Evolutionary conservation across 106 monocot genomes (phyloP).

Genomic region (Allium fistulosum): DNA sequence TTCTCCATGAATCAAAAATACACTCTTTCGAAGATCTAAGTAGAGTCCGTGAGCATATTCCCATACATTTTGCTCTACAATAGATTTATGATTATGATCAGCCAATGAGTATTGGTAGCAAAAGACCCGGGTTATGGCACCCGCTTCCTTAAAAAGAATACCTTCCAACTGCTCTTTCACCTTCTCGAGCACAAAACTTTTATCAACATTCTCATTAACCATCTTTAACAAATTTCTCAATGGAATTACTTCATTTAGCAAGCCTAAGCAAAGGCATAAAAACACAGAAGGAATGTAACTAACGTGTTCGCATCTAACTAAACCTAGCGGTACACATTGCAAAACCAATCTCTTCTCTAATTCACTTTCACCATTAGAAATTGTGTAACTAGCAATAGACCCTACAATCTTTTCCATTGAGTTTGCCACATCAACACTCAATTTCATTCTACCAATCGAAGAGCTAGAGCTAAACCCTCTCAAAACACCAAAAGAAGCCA

Average conservation of each 20-base stretch:
- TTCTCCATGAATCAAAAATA: conserved; percentile 19
- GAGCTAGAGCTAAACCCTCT: conserved; percentile 48
- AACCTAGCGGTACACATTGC: conserved; percentile 61
- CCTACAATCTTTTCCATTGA: conserved; percentile 42
- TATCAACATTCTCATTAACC: conserved; percentile 13
- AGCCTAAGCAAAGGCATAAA: conserved; percentile 38
- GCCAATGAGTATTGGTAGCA: conserved; percentile 72
- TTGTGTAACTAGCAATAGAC: conserved; percentile 28
- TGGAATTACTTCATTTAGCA: conserved; percentile 55
- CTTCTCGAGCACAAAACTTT: conserved; percentile 6
- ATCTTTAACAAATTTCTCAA: conserved; percentile 24
- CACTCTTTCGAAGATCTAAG: conserved; percentile 24
- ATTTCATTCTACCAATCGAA: conserved; percentile 17
- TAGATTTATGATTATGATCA: conserved; percentile 24
- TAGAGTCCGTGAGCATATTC: conserved; percentile 48
- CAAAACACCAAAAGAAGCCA: conserved; percentile 62
- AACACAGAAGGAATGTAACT: conserved; percentile 30
- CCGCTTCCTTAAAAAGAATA: conserved; percentile 83
- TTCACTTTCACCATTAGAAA: conserved; percentile 21
- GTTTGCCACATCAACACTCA: conserved; percentile 10
- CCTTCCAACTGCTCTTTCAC: conserved; percentile 38
- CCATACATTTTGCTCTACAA: conserved; percentile 62
- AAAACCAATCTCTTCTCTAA: conserved; percentile 30
- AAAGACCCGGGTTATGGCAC: conserved; percentile 63
- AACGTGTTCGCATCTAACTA: conserved; percentile 57